Evolutionary conservation across 2,329 filamentous ascomycete species (phyloP).

Genomic region (Tolypocladium tundrense): DNA sequence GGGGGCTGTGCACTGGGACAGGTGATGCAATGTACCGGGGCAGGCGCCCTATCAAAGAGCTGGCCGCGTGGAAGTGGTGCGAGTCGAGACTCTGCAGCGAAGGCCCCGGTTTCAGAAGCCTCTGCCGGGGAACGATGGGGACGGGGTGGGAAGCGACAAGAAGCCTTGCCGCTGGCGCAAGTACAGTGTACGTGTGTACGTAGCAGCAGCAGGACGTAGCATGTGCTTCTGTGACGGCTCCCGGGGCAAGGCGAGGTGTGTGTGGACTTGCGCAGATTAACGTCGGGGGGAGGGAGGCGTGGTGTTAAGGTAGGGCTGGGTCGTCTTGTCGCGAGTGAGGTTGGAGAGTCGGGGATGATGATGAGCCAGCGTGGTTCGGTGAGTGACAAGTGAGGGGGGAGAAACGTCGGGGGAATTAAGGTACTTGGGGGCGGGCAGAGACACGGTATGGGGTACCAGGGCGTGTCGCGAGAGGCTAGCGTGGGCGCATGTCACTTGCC

Average conservation of each 20-base stretch:
- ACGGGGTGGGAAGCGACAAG: not conserved
- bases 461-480: not conserved
- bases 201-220: not conserved
- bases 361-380: not conserved
- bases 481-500: not conserved
- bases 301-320: not conserved
- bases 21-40: conserved; percentile 11
- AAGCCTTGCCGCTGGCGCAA: not conserved
- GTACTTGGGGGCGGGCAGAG: not conserved
- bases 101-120: conserved; percentile 1
- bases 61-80: conserved; percentile 1
- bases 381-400: not conserved
- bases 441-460: not conserved
- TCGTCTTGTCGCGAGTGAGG: not conserved
- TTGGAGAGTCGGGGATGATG: not conserved
- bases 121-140: not conserved
- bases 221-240: not conserved
- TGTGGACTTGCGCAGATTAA: not conserved
- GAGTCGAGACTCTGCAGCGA: conserved; percentile 1
- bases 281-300: not conserved
- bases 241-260: not conserved
- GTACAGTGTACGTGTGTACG: not conserved
- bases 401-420: not conserved
- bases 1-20: conserved; percentile 17
- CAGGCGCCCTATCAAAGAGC: conserved; percentile 3